These are phyloP conservation scores for Chenopodium suecicum DNA, from an alignment of 148 eudicot genomes.

Conservation along the genomic window DNA sequence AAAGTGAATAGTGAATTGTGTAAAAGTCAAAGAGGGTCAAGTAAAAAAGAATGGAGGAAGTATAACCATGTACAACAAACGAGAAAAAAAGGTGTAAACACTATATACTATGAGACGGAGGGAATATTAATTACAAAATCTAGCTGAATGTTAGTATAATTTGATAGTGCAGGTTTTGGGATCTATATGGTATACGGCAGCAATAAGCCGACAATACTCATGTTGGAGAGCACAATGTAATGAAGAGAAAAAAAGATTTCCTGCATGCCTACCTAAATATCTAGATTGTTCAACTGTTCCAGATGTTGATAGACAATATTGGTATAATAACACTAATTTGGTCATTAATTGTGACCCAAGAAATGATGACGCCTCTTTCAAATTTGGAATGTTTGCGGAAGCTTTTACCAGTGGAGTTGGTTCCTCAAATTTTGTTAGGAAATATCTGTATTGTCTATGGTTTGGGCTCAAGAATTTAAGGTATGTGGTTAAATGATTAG, in stretches of 20 bases:
- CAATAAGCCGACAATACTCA: constrained; percentile 73
- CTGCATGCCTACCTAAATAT: constrained; percentile 43
- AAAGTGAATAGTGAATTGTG: too few relatives aligned
- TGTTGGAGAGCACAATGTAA: constrained; percentile 72
- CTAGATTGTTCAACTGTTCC: constrained; percentile 54
- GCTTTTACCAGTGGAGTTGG: constrained; percentile 82
- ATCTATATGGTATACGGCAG: constrained; percentile 83
- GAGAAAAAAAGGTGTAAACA: too few relatives aligned
- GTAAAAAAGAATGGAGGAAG: too few relatives aligned
- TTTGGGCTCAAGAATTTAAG: constrained; percentile 87
- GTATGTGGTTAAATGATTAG: constrained; percentile 26
- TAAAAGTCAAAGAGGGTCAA: too few relatives aligned
- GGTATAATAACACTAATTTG: constrained; percentile 59
- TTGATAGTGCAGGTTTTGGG: constrained; percentile 65
- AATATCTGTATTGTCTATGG: constrained; percentile 88
- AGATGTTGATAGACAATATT: constrained; percentile 43
- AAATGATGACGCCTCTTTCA: constrained; percentile 57
- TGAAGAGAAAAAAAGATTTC: constrained; percentile 38
- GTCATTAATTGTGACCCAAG: constrained; percentile 58
- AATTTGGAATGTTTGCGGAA: constrained; percentile 82
- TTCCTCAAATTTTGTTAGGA: constrained; percentile 49
- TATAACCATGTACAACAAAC: too few relatives aligned
- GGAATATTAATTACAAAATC: not conserved
- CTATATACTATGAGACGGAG: too few relatives aligned
- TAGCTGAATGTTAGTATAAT: not conserved